Evolutionary conservation across 2,329 filamentous ascomycete species (phyloP).

Genomic region (Nothophaeocryptopus gaeumannii): DNA sequence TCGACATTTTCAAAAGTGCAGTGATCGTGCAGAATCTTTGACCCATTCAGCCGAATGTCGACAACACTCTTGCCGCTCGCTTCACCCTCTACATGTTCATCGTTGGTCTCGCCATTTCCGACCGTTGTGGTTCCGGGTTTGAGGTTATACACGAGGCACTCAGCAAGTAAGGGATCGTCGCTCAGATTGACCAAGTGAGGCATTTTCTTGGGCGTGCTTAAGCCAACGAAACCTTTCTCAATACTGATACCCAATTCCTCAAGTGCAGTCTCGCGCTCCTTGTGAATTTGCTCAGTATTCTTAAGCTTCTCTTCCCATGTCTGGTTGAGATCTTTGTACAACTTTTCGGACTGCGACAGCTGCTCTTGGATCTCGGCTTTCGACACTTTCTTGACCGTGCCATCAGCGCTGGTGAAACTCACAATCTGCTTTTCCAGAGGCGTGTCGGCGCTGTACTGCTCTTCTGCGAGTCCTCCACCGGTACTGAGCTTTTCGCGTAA

Average conservation of each 20-base stretch:
- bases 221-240: slow-evolving; percentile 92
- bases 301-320: slow-evolving; percentile 96
- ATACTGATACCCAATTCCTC: slow-evolving; percentile 98
- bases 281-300: slow-evolving; percentile 96
- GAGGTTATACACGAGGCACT: slow-evolving; percentile 96
- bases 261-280: slow-evolving; percentile 88
- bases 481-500: slow-evolving; percentile 75
- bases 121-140: slow-evolving; percentile 94
- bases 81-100: slow-evolving; percentile 31
- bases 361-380: slow-evolving; percentile 98
- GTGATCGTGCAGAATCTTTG: slow-evolving; percentile 86
- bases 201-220: slow-evolving; percentile 98
- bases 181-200: slow-evolving; percentile 97
- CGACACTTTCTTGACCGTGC: slow-evolving; percentile 87
- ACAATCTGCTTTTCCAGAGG: slow-evolving; percentile 95
- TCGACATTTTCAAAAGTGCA: slow-evolving; percentile 93
- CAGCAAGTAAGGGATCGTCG: slow-evolving; percentile 74
- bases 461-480: slow-evolving; percentile 55
- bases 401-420: slow-evolving; percentile 83
- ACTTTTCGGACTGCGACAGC: slow-evolving; percentile 90
- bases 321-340: slow-evolving; percentile 93
- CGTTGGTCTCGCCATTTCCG: slow-evolving; percentile 84
- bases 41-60: slow-evolving; percentile 91
- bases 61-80: slow-evolving; percentile 51
- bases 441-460: slow-evolving; percentile 87